These are phyloP conservation scores for Ganoderma sp. DNA, from an alignment of 1,284 basidiomycete species.

Conservation along the genomic window DNA sequence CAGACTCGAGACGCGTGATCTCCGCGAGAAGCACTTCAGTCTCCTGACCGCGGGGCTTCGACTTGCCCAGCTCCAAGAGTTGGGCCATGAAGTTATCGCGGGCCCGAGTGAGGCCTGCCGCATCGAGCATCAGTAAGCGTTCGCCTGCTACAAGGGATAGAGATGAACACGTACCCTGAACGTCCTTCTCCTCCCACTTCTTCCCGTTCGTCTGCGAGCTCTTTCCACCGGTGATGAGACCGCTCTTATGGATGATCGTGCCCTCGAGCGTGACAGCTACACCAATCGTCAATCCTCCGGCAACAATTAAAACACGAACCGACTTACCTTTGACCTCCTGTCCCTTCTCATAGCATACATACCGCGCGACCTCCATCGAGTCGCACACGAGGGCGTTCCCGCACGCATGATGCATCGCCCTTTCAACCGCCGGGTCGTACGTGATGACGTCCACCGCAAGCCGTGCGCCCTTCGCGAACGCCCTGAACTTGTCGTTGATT, in stretches of 20 bases:
- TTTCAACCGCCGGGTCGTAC: constrained; percentile 85
- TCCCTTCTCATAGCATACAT: constrained; percentile 91
- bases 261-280: constrained; percentile 96
- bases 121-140: no score
- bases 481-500: constrained; percentile 93
- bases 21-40: constrained; percentile 83
- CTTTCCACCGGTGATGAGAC: constrained; percentile 94
- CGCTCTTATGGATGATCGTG: constrained; percentile 96
- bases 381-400: constrained; percentile 96
- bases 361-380: constrained; percentile 88
- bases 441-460: constrained; percentile 95
- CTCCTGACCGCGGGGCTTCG: constrained; percentile 80
- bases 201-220: constrained; percentile 74
- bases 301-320: background rate
- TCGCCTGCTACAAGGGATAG: background rate
- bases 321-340: constrained; percentile 92
- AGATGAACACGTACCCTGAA: constrained; percentile 64
- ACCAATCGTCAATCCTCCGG: background rate
- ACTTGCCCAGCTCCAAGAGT: constrained; percentile 81
- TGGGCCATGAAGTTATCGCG: constrained; percentile 82
- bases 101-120: constrained; percentile 68
- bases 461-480: constrained; percentile 89
- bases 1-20: constrained; percentile 81
- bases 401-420: constrained; percentile 96
- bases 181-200: constrained; percentile 94